Conservation (phyloP, 208 protist species). For the Trypanosoma scelopori region DNA sequence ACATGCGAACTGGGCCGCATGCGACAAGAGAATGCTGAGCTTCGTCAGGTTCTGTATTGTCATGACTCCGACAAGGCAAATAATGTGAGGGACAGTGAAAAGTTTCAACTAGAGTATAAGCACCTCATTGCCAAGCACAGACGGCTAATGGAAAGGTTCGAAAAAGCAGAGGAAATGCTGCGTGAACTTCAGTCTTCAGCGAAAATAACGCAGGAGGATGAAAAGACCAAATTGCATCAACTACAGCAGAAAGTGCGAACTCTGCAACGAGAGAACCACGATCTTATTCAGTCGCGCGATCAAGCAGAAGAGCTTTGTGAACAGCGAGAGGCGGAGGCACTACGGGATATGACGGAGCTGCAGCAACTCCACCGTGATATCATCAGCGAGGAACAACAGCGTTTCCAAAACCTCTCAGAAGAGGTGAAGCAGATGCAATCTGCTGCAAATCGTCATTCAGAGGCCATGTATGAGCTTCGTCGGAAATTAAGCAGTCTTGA, state of each 20-base stretch:
- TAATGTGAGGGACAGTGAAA: constrained; percentile 53
- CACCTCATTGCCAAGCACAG: constrained; percentile 67
- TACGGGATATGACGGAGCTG: constrained; percentile 75
- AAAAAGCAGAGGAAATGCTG: constrained; percentile 54
- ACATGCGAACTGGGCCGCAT: constrained; percentile 18
- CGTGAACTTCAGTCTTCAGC: constrained; percentile 44
- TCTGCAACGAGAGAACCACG: constrained; percentile 65
- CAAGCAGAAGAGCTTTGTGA: constrained; percentile 75
- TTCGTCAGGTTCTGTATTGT: constrained; percentile 32
- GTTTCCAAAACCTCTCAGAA: constrained; percentile 37
- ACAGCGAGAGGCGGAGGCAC: constrained; percentile 63
- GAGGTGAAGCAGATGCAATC: constrained; percentile 38
- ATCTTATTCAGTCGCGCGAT: constrained; percentile 65
- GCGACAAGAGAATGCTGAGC: constrained; percentile 24
- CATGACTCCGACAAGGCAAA: constrained; percentile 45
- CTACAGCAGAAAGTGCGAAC: constrained; percentile 50
- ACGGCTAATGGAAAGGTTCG: constrained; percentile 49
- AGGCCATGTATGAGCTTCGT: constrained; percentile 48
- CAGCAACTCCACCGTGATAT: constrained; percentile 57
- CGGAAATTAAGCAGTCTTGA: constrained; percentile 40
- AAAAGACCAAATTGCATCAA: constrained; percentile 47
- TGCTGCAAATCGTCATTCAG: constrained; percentile 45
- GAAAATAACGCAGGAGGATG: constrained; percentile 28
- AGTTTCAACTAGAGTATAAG: constrained; percentile 77
- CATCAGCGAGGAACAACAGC: constrained; percentile 58